Percentiles rank a stretch among this genome's conserved stretches.
Conservation (phyloP, 768 basidiomycete species). For the Candolleomyces eurysporus region DNA sequence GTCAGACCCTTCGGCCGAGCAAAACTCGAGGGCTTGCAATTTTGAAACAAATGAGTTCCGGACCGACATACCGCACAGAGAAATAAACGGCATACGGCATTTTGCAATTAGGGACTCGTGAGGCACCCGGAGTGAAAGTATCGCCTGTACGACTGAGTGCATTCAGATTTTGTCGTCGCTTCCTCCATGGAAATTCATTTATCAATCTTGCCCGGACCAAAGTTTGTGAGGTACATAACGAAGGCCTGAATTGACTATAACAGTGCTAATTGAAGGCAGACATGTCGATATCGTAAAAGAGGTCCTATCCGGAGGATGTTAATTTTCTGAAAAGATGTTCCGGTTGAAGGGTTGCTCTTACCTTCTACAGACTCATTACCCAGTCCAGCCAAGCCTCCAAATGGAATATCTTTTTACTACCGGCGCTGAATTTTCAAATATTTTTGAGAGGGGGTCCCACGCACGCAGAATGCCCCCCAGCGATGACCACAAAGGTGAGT, state of each 20-base stretch:
- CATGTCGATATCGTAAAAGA: constrained; percentile 62
- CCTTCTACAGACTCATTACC: constrained; percentile 90
- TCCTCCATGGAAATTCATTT: too few species aligned
- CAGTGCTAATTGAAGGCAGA: constrained; percentile 47
- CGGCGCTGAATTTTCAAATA: constrained; percentile 33
- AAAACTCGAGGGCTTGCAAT: too few species aligned
- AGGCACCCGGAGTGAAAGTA: too few species aligned
- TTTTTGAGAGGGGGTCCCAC: constrained; percentile 23
- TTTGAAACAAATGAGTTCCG: too few species aligned
- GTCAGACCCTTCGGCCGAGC: too few species aligned
- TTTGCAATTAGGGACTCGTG: too few species aligned
- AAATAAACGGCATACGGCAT: too few species aligned
- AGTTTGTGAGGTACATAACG: neutral
- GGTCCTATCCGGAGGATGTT: constrained; percentile 37
- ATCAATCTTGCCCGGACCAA: neutral
- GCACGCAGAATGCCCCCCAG: constrained; percentile 86
- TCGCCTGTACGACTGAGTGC: too few species aligned
- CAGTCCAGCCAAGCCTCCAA: constrained; percentile 98
- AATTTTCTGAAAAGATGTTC: neutral
- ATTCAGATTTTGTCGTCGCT: too few species aligned
- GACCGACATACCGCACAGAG: too few species aligned
- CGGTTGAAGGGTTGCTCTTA: constrained; percentile 22
- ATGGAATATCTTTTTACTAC: constrained; percentile 86
- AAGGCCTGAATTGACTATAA: neutral
- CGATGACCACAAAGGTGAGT: too few species aligned